Conservation (phyloP, 2,329 filamentous ascomycete species). For the Trichoderma polysporum region DNA sequence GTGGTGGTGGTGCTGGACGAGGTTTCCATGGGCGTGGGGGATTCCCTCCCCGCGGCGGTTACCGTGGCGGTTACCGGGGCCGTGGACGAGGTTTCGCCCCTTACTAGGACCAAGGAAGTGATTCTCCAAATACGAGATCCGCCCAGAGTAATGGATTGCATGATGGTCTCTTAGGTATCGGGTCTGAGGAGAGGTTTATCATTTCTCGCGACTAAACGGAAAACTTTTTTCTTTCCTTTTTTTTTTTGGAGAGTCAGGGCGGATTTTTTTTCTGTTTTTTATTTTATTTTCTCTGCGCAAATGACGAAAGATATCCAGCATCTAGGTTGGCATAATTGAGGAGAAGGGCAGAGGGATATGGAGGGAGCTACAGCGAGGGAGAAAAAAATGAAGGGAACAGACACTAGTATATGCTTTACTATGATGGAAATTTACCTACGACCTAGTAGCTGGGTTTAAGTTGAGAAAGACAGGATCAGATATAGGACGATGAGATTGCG, state of each 20-base stretch:
- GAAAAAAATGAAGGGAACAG: neutral
- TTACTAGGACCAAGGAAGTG: constrained; percentile 53
- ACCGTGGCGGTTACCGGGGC: constrained; percentile 66
- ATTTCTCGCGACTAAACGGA: constrained; percentile 8
- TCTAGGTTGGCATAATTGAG: constrained; percentile 17
- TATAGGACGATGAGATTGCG: constrained; percentile 3
- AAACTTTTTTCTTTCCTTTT: neutral
- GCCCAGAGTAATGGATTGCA: constrained; percentile 24
- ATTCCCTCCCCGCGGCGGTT: constrained; percentile 55
- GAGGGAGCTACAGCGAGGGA: neutral
- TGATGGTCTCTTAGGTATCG: neutral
- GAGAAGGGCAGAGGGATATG: constrained; percentile 2
- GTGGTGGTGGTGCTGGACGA: constrained; percentile 41
- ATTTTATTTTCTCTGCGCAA: constrained; percentile 4
- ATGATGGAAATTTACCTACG: constrained; percentile 4
- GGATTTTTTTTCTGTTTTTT: neutral
- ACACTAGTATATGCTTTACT: neutral
- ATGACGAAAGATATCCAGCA: constrained; percentile 19
- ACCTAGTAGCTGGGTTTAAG: neutral
- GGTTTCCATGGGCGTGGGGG: constrained; percentile 56
- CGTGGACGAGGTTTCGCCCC: constrained; percentile 64
- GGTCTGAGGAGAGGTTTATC: constrained; percentile 12
- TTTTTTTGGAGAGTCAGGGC: constrained; percentile 10
- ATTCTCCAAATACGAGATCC: constrained; percentile 25
- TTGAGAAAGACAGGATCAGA: constrained; percentile 15